phyloP scores from a whole-genome alignment of 1,284 basidiomycete genomes.

The Schizopora paradoxa region DNA sequence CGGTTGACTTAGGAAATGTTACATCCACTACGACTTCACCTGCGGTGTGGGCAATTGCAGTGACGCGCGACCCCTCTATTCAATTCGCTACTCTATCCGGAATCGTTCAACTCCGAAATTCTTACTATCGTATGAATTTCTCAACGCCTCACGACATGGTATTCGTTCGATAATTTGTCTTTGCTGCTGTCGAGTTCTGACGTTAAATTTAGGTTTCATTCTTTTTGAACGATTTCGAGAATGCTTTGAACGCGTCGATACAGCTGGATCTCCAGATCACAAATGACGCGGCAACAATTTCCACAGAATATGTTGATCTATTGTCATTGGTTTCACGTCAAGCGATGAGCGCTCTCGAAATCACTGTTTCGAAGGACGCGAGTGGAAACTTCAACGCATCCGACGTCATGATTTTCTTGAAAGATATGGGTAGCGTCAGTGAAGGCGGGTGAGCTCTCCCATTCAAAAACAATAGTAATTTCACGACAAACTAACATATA shows the following conservation, averaged over 20 bases:
- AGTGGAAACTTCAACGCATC: constrained; percentile 24
- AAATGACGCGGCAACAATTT: constrained; percentile 25
- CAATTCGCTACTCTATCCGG: constrained; percentile 22
- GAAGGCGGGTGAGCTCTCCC: constrained; percentile 9
- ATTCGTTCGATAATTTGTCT: too few species aligned
- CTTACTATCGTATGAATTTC: constrained; percentile 29
- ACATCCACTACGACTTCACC: constrained; percentile 9
- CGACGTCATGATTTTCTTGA: constrained; percentile 18
- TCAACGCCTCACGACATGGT: constrained; percentile 16
- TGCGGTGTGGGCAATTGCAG: neutral
- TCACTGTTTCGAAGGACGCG: constrained; percentile 28
- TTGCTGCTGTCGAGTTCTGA: constrained; percentile 9
- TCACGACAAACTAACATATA: too few species aligned
- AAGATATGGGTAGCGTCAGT: constrained; percentile 3
- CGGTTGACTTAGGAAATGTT: neutral
- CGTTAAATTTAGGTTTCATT: constrained; percentile 31
- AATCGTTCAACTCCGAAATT: constrained; percentile 23
- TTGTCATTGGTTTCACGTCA: constrained; percentile 35
- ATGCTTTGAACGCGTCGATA: constrained; percentile 26
- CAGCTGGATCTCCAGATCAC: constrained; percentile 34
- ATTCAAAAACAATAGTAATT: too few species aligned
- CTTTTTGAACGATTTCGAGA: constrained; percentile 34
- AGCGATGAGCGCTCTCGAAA: constrained; percentile 35
- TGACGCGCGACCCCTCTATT: neutral
- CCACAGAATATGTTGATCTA: constrained; percentile 33